These are phyloP conservation scores for Moesziomyces globuligerus DNA, from an alignment of 1,284 basidiomycete species.

Conservation along the genomic window DNA sequence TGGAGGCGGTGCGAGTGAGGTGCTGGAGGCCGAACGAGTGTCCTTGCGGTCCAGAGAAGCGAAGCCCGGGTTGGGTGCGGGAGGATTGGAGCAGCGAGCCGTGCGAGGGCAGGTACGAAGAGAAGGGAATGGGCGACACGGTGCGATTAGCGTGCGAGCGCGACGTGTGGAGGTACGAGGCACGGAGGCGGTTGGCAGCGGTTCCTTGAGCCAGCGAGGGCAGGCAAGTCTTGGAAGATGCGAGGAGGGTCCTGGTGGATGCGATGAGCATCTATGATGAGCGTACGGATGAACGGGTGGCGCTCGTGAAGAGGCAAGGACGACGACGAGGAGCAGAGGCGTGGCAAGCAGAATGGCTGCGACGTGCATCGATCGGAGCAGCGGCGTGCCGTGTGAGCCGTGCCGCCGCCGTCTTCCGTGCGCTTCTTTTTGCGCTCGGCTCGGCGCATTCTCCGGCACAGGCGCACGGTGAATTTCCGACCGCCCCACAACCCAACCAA, in stretches of 20 bases:
- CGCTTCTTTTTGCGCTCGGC: constrained; percentile 2
- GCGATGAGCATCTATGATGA: constrained; percentile 19
- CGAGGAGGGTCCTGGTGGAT: constrained; percentile 6
- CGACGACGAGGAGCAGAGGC: too few species aligned
- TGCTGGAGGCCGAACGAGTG: constrained; percentile 36
- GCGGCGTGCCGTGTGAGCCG: too few species aligned
- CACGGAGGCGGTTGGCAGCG: not conserved
- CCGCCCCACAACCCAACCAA: constrained; percentile 9
- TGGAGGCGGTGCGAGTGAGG: constrained; percentile 16
- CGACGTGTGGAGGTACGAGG: constrained; percentile 16
- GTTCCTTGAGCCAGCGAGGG: not conserved
- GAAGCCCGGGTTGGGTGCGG: constrained; percentile 8
- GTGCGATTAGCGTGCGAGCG: constrained; percentile 4
- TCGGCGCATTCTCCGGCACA: constrained; percentile 13
- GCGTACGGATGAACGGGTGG: too few species aligned
- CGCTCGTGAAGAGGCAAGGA: too few species aligned
- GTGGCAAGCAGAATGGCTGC: too few species aligned
- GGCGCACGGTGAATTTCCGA: constrained; percentile 9
- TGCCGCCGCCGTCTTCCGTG: constrained; percentile 1
- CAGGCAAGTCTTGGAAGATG: not conserved
- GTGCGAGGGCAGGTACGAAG: constrained; percentile 9
- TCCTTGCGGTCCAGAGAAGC: constrained; percentile 24
- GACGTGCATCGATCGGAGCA: too few species aligned
- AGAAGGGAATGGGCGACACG: constrained; percentile 12
- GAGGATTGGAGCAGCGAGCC: constrained; percentile 22